Conservation (phyloP, 1,284 basidiomycete species). For the Phellinidium pouzarii region DNA sequence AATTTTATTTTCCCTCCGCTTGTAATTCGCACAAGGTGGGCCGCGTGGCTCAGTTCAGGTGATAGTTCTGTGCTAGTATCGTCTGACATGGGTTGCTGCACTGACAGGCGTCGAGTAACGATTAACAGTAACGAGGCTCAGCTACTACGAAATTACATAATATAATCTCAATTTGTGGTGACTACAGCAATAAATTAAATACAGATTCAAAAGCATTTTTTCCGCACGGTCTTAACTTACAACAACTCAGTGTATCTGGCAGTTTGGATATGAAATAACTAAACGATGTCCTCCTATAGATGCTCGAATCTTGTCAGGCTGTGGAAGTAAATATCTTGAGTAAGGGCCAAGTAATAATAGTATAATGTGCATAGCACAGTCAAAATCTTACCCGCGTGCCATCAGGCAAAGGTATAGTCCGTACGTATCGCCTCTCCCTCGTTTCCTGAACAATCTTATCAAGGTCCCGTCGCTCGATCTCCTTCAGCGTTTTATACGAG, state of each 20-base stretch:
- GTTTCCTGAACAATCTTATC: constrained; percentile 54
- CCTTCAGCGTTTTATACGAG: constrained; percentile 55
- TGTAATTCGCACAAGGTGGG: constrained; percentile 46
- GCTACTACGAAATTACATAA: too few relatives aligned
- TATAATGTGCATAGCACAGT: background rate
- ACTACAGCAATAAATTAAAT: background rate
- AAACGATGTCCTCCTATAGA: constrained; percentile 52
- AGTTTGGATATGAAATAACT: constrained; percentile 57
- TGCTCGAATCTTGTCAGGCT: constrained; percentile 65
- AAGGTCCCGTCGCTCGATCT: constrained; percentile 52
- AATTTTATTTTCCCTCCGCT: constrained; percentile 54
- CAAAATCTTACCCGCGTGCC: constrained; percentile 36
- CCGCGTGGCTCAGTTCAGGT: background rate
- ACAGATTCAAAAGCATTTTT: background rate
- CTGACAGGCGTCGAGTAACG: background rate
- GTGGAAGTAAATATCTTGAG: constrained; percentile 2
- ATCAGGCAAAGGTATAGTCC: constrained; percentile 42
- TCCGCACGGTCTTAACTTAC: background rate
- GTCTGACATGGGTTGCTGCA: background rate
- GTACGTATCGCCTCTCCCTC: constrained; percentile 44
- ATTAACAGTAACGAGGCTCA: background rate
- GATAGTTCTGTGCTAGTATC: background rate
- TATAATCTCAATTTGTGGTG: background rate
- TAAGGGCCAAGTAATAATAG: too few relatives aligned
- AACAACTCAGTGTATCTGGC: background rate